phyloP scores from a whole-genome alignment of 2,329 filamentous ascomycete genomes.

The Fusarium graminum region DNA sequence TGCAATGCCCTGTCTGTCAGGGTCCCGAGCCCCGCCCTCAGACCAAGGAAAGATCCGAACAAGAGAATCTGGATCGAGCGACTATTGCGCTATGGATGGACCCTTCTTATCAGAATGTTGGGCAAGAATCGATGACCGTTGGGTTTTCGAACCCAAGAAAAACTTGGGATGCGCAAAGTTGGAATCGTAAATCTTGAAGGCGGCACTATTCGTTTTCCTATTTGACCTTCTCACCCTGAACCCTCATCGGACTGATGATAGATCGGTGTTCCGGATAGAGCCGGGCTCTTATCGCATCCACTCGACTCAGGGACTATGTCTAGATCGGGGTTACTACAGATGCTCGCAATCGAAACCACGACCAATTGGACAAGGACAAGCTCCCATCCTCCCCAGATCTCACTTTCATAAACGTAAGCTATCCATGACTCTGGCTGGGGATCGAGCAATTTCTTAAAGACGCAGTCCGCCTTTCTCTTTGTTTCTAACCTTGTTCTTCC shows the following conservation, averaged over 20 bases:
- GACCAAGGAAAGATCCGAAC: constrained; percentile 25
- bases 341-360: constrained; percentile 43
- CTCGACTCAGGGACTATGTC: constrained; percentile 46
- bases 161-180: background rate
- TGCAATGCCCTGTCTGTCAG: constrained; percentile 23
- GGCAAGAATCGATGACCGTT: constrained; percentile 16
- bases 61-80: constrained; percentile 19
- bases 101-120: constrained; percentile 8
- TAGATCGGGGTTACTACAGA: constrained; percentile 45
- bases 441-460: constrained; percentile 37
- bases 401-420: constrained; percentile 47
- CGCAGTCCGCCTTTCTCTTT: constrained; percentile 22
- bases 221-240: constrained; percentile 5
- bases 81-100: constrained; percentile 24
- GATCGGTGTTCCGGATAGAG: constrained; percentile 36
- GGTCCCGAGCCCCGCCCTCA: constrained; percentile 37
- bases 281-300: constrained; percentile 47
- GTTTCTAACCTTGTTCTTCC: constrained; percentile 2
- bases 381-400: constrained; percentile 43
- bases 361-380: constrained; percentile 44
- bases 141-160: background rate
- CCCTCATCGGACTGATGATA: constrained; percentile 23
- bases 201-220: constrained; percentile 1
- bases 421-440: constrained; percentile 37
- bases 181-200: background rate